Conservation (phyloP, 371 early-diverging fungal genomes). For the Phascolomyces articulosus region DNA sequence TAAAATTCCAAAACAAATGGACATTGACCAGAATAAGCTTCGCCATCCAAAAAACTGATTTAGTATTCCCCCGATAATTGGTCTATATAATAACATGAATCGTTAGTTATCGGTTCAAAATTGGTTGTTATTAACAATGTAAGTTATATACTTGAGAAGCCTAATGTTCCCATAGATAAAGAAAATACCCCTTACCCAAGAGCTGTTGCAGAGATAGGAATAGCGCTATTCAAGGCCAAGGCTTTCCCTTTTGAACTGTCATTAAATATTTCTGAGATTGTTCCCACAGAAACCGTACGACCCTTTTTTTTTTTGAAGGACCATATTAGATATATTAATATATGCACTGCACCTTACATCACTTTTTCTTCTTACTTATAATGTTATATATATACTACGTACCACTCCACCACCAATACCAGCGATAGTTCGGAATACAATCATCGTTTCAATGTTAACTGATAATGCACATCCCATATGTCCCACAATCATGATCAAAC, state of each 20-base stretch:
- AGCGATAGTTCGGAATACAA: conserved; percentile 34
- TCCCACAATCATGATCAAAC: conserved; percentile 31
- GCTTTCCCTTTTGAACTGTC: conserved; percentile 41
- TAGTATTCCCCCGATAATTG: conserved; percentile 44
- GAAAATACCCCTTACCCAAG: conserved; percentile 38
- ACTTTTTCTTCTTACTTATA: too few relatives aligned
- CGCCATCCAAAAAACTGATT: conserved; percentile 47
- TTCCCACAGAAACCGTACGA: conserved; percentile 43
- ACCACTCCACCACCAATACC: conserved; percentile 39
- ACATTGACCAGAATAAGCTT: conserved; percentile 41
- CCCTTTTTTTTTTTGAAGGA: not conserved
- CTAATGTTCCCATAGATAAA: not conserved
- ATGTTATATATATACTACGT: not conserved
- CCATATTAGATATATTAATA: not conserved
- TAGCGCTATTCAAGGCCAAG: conserved; percentile 35
- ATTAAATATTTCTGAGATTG: conserved; percentile 45
- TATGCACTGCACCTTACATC: not conserved
- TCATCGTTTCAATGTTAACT: conserved; percentile 39
- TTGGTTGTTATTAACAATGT: not conserved
- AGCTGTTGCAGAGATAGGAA: conserved; percentile 35
- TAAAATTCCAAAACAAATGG: conserved; percentile 30
- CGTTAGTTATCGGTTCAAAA: too few relatives aligned
- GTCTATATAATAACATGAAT: conserved; percentile 15
- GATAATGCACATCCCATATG: conserved; percentile 37
- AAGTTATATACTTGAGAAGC: not conserved